Evolutionary conservation across 495 filamentous ascomycete species (phyloP).

Genomic region (Hapsidospora chrysogenum): DNA sequence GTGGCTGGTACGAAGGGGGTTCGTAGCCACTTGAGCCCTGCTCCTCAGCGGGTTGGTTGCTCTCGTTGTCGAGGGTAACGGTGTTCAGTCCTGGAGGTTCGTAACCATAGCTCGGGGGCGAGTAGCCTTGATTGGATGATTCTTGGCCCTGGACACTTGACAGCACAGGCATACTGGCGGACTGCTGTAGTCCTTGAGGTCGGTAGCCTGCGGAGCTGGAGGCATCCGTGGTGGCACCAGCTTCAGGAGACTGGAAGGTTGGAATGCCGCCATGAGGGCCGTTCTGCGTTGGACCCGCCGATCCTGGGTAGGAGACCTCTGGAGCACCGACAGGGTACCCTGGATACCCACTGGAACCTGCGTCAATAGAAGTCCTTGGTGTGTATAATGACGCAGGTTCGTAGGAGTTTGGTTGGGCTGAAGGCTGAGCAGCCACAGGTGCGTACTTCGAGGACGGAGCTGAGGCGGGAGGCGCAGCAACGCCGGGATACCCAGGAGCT

Average conservation of each 20-base stretch:
- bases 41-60: conserved; percentile 6
- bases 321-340: no score
- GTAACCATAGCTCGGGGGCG: conserved; percentile 11
- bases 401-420: conserved; percentile 15
- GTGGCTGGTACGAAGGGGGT: conserved; percentile 31
- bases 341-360: no score
- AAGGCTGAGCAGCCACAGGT: conserved; percentile 10
- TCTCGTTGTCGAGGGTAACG: conserved; percentile 15
- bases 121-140: conserved; percentile 4
- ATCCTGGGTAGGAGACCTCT: no score
- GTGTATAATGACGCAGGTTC: conserved; percentile 22
- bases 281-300: no score
- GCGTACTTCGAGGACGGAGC: conserved; percentile 1
- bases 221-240: no score
- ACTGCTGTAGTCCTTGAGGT: no score
- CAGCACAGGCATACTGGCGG: no score
- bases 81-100: conserved; percentile 8
- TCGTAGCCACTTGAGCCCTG: conserved; percentile 21
- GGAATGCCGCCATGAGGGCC: no score
- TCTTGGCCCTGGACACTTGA: no score
- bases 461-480: conserved; percentile 13
- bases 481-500: conserved; percentile 15
- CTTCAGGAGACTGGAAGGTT: no score
- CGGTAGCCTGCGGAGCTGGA: no score
- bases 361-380: conserved; percentile 26